Percentiles rank a stretch among this genome's conserved stretches.
These are phyloP conservation scores for Komagataella pastoris DNA, from an alignment of 805 yeast genomes.

Conservation along the genomic window DNA sequence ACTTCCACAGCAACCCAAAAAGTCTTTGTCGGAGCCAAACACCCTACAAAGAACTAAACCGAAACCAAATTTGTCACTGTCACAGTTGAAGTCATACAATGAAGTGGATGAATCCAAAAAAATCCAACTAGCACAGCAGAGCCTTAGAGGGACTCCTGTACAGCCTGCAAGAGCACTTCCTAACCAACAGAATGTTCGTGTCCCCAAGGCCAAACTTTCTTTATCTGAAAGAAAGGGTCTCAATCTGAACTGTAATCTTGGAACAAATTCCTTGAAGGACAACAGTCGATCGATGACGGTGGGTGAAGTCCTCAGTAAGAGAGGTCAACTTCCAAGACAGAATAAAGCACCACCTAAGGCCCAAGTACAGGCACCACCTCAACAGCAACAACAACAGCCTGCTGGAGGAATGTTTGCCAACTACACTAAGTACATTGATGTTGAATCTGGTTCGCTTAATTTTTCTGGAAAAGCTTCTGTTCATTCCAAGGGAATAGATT, in stretches of 20 bases:
- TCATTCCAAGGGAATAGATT: constrained; percentile 86
- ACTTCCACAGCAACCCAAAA: neutral
- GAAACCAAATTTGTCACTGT: neutral
- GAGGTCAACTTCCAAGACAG: constrained; percentile 10
- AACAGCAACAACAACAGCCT: constrained; percentile 16
- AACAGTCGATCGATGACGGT: constrained; percentile 10
- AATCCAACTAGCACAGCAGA: neutral
- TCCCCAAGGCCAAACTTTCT: constrained; percentile 9
- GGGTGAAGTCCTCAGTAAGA: constrained; percentile 3
- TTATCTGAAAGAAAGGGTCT: constrained; percentile 42
- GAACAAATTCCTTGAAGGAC: constrained; percentile 1
- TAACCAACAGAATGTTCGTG: neutral
- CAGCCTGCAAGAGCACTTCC: neutral
- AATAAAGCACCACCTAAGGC: constrained; percentile 4
- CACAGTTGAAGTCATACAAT: neutral
- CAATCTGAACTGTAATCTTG: constrained; percentile 26
- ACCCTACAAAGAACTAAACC: neutral
- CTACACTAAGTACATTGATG: constrained; percentile 80
- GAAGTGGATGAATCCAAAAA: neutral
- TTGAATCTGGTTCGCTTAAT: constrained; percentile 82
- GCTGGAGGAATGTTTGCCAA: constrained; percentile 62
- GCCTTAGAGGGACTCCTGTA: constrained; percentile 15
- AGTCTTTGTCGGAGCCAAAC: neutral
- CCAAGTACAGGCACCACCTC: constrained; percentile 12
- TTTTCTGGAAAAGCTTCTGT: constrained; percentile 90